Evolutionary conservation across 345 rosid species (phyloP).

Genomic region (Populus ilicifolia): DNA sequence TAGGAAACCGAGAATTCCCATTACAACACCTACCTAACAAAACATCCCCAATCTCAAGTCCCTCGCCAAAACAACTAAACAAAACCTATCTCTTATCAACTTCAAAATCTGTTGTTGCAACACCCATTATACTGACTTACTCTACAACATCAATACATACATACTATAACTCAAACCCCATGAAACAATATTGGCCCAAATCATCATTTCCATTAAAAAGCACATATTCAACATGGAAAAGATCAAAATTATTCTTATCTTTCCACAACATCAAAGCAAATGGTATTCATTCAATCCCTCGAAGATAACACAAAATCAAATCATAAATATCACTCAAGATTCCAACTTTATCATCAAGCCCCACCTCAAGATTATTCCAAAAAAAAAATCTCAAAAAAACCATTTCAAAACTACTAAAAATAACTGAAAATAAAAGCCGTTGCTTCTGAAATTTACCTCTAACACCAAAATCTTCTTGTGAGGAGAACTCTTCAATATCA

Average conservation of each 20-base stretch:
- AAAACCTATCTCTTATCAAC: neutral
- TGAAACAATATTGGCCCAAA: too few species aligned
- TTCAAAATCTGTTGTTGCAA: neutral
- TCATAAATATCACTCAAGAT: too few species aligned
- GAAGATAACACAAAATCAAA: too few species aligned
- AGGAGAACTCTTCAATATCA: constrained; percentile 80
- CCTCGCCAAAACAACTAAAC: neutral
- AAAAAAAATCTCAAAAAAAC: neutral
- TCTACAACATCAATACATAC: neutral
- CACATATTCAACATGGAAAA: too few species aligned
- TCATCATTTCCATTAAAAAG: too few species aligned
- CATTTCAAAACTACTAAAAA: neutral
- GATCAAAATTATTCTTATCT: too few species aligned
- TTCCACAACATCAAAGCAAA: too few species aligned
- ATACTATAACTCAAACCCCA: too few species aligned
- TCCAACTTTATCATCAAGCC: too few species aligned
- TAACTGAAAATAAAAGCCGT: neutral
- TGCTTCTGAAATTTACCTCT: constrained; percentile 25
- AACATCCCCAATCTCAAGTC: neutral
- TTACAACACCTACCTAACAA: neutral
- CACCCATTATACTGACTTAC: neutral
- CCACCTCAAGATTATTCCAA: neutral
- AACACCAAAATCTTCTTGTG: constrained; percentile 41
- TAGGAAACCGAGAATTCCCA: neutral
- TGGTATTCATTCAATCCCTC: too few species aligned